phyloP scores from a whole-genome alignment of 2,329 filamentous ascomycete species.

The Alternaria sp. region DNA sequence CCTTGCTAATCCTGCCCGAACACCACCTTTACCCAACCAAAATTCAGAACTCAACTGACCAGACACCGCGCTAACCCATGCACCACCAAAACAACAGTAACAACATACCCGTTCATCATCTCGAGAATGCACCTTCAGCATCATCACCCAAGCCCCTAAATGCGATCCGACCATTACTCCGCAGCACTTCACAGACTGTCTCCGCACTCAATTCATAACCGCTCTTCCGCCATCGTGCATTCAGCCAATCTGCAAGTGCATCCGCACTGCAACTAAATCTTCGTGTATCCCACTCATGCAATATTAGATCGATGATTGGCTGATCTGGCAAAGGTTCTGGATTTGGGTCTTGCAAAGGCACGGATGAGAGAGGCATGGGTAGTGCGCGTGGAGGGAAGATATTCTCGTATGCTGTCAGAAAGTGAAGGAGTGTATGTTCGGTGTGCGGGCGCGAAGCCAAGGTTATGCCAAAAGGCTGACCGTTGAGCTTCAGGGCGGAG shows the following conservation, averaged over 20 bases:
- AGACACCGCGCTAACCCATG: constrained; percentile 8
- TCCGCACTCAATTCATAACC: constrained; percentile 47
- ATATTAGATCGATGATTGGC: constrained; percentile 45
- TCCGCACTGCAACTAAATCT: constrained; percentile 44
- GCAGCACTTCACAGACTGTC: constrained; percentile 47
- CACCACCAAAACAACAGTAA: background rate
- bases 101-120: constrained; percentile 14
- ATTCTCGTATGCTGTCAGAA: constrained; percentile 49
- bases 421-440: constrained; percentile 46
- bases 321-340: constrained; percentile 43
- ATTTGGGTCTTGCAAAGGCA: constrained; percentile 39
- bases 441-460: constrained; percentile 44
- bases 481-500: constrained; percentile 46
- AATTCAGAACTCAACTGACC: no score
- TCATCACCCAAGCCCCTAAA: constrained; percentile 49
- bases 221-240: constrained; percentile 46
- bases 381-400: constrained; percentile 46
- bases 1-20: background rate
- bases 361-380: constrained; percentile 39
- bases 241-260: constrained; percentile 48
- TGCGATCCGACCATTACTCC: constrained; percentile 46
- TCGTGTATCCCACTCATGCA: constrained; percentile 48
- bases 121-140: constrained; percentile 43
- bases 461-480: constrained; percentile 48
- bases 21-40: background rate